Conservation (phyloP, 495 filamentous ascomycete genomes). For the Filosporella fistucella region DNA sequence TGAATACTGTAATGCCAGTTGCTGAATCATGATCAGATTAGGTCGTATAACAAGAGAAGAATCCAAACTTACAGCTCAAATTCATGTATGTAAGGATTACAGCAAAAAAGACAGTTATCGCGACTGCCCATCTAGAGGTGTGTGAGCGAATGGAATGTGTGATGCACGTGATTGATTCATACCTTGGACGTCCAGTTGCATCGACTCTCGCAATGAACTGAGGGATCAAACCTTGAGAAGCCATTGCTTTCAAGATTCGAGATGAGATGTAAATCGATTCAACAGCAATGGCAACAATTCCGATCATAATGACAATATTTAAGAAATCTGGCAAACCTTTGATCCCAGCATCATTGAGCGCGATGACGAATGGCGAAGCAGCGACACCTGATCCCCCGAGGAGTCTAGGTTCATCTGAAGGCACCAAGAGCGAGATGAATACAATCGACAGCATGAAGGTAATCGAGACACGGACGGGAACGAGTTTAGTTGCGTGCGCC, state of each 20-base stretch:
- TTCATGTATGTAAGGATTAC: not conserved
- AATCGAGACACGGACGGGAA: not conserved
- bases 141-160: no score
- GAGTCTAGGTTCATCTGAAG: constrained; percentile 47
- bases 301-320: constrained; percentile 65
- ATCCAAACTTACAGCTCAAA: not conserved
- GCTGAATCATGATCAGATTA: not conserved
- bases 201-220: constrained; percentile 2
- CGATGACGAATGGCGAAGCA: constrained; percentile 60
- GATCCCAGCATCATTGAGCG: constrained; percentile 56
- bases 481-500: not conserved
- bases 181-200: not conserved
- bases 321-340: constrained; percentile 62
- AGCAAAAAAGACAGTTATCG: not conserved
- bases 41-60: not conserved
- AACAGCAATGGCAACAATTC: constrained; percentile 63
- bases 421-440: constrained; percentile 63
- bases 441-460: constrained; percentile 49
- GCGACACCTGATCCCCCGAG: constrained; percentile 52
- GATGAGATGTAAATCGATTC: constrained; percentile 29
- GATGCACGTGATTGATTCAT: no score
- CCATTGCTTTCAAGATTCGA: not conserved
- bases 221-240: not conserved
- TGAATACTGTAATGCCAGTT: not conserved
- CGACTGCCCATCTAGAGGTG: not conserved